Percentiles rank a stretch among this genome's conserved stretches.
These are phyloP conservation scores for Acephala macrosclerotiorum DNA, from an alignment of 2,329 filamentous ascomycete genomes.

Conservation along the genomic window DNA sequence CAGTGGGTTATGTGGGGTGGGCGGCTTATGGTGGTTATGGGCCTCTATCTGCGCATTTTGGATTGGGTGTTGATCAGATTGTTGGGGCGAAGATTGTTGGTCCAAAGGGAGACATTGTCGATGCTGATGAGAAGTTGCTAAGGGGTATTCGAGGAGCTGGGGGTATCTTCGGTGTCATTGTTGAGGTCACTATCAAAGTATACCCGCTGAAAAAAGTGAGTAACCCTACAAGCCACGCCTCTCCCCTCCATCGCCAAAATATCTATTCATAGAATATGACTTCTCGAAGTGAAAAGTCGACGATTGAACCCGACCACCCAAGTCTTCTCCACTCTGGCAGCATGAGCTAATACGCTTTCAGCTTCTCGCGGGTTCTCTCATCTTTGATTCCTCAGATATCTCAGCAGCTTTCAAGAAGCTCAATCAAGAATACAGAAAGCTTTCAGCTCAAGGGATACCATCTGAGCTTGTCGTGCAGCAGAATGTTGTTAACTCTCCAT, in stretches of 20 bases:
- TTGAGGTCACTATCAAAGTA: conserved; percentile 50
- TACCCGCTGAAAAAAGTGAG: conserved; percentile 46
- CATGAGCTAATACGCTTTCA: conserved; percentile 12
- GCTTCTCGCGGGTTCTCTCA: conserved; percentile 43
- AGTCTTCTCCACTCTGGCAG: no score
- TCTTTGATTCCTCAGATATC: conserved; percentile 46
- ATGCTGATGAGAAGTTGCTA: conserved; percentile 48
- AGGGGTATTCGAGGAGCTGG: conserved; percentile 50
- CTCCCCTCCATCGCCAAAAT: no score
- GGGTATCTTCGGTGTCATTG: conserved; percentile 49
- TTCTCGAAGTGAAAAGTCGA: background rate
- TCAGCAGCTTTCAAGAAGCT: conserved; percentile 35
- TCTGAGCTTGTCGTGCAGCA: conserved; percentile 36
- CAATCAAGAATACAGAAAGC: conserved; percentile 38
- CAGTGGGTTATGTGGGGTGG: conserved; percentile 47
- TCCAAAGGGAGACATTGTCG: conserved; percentile 46
- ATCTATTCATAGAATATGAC: background rate
- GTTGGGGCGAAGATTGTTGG: conserved; percentile 49
- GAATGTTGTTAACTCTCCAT: conserved; percentile 43
- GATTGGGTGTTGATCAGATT: conserved; percentile 49
- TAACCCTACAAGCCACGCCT: background rate
- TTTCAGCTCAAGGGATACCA: conserved; percentile 35
- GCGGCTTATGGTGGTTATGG: conserved; percentile 47
- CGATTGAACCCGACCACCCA: no score
- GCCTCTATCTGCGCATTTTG: conserved; percentile 42